These are phyloP conservation scores for Lactarius evosmus DNA, from an alignment of 768 basidiomycete species.

Conservation along the genomic window DNA sequence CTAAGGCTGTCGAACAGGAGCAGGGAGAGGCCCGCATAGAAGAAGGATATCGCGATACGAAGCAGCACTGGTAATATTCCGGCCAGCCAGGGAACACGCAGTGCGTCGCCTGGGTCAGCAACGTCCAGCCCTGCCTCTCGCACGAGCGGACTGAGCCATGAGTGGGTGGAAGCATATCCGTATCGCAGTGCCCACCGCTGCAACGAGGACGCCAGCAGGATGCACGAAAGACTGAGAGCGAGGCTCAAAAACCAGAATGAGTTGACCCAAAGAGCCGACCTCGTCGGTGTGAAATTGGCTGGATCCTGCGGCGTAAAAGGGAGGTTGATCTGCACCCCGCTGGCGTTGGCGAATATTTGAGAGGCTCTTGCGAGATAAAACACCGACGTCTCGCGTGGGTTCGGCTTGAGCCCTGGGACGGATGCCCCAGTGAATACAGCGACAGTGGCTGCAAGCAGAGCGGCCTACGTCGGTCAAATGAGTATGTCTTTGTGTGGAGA, in stretches of 20 bases:
- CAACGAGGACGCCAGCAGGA: slow-evolving; percentile 10
- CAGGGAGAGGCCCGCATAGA: slow-evolving; percentile 18
- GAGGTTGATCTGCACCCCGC: background rate
- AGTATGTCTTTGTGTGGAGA: background rate
- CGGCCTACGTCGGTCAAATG: slow-evolving; percentile 5
- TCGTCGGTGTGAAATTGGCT: slow-evolving; percentile 1
- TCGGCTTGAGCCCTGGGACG: slow-evolving; percentile 8
- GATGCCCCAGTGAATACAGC: slow-evolving; percentile 17
- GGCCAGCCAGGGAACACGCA: slow-evolving; percentile 1
- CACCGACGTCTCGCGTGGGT: slow-evolving; percentile 16
- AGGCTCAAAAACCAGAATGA: slow-evolving; percentile 21
- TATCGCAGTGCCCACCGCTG: slow-evolving; percentile 6
- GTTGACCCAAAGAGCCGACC: slow-evolving; percentile 6
- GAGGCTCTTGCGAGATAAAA: slow-evolving; percentile 15
- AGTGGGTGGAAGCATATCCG: background rate
- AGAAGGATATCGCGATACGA: slow-evolving; percentile 18
- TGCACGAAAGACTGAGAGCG: slow-evolving; percentile 12
- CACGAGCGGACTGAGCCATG: background rate
- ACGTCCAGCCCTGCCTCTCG: background rate
- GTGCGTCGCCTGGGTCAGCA: slow-evolving; percentile 1
- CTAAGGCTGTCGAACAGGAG: slow-evolving; percentile 19
- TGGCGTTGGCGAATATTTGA: slow-evolving; percentile 2
- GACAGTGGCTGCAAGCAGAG: slow-evolving; percentile 14
- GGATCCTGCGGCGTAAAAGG: slow-evolving; percentile 6
- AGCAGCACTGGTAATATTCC: slow-evolving; percentile 8